These are phyloP conservation scores for Hypoxylon sp. DNA, from an alignment of 2,329 filamentous ascomycete species.

Conservation along the genomic window DNA sequence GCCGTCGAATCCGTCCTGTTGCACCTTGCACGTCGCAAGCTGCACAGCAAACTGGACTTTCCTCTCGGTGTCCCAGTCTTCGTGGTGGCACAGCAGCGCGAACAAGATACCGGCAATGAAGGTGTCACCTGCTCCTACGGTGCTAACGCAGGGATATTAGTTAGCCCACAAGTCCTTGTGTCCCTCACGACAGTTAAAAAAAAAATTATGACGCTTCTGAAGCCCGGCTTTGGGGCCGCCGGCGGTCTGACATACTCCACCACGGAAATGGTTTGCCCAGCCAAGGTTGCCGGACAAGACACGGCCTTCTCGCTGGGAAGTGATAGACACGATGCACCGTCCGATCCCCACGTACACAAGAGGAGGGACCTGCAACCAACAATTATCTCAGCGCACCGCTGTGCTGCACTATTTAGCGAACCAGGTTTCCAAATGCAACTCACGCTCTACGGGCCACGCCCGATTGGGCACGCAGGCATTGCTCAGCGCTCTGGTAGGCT, in stretches of 20 bases:
- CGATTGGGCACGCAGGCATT: conserved; percentile 54
- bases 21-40: conserved; percentile 77
- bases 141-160: conserved; percentile 61
- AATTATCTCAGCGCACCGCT: conserved; percentile 49
- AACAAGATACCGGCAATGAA: conserved; percentile 81
- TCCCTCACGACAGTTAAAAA: background rate
- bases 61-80: conserved; percentile 64
- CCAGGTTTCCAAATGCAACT: conserved; percentile 48
- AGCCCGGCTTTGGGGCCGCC: conserved; percentile 16
- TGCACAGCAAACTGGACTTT: conserved; percentile 74
- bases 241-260: conserved; percentile 69
- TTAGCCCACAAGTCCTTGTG: conserved; percentile 40
- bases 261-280: conserved; percentile 60
- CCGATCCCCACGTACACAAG: conserved; percentile 63
- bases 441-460: conserved; percentile 54
- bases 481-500: conserved; percentile 51
- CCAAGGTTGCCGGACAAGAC: conserved; percentile 61
- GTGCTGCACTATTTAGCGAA: conserved; percentile 46
- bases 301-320: conserved; percentile 55
- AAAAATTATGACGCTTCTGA: background rate
- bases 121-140: conserved; percentile 81
- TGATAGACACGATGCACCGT: conserved; percentile 63
- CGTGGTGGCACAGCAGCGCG: conserved; percentile 65
- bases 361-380: conserved; percentile 55
- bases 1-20: conserved; percentile 74